phyloP scores from a whole-genome alignment of 139 green algal genomes.

The Picochlorum costavermella region DNA sequence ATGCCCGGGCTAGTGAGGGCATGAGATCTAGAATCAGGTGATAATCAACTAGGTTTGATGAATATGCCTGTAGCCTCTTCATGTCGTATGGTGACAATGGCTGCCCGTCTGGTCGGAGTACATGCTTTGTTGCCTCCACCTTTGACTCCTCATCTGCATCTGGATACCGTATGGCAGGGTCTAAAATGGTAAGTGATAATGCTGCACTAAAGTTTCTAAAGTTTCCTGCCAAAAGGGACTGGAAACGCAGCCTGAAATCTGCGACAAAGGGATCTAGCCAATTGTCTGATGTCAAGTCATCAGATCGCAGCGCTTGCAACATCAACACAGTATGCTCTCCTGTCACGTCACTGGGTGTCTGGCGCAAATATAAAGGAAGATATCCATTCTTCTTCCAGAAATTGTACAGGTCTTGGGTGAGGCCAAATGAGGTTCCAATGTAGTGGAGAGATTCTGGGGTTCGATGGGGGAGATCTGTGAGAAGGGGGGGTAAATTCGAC shows the following conservation, averaged over 20 bases:
- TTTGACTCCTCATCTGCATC: conserved; percentile 45
- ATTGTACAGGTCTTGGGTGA: conserved; percentile 84
- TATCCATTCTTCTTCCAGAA: conserved; percentile 82
- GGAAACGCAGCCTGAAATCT: conserved; percentile 66
- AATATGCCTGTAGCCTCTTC: conserved; percentile 84
- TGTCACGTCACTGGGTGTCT: conserved; percentile 76
- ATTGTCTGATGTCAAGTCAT: conserved; percentile 46
- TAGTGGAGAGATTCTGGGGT: conserved; percentile 86
- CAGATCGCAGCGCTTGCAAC: conserved; percentile 60
- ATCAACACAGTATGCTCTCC: conserved; percentile 91
- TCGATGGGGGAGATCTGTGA: conserved; percentile 69
- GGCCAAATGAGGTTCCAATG: conserved; percentile 83
- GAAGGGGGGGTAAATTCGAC: conserved; percentile 74
- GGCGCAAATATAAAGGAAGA: conserved; percentile 84
- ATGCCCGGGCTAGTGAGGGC: conserved; percentile 64
- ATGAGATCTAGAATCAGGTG: conserved; percentile 86
- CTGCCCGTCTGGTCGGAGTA: conserved; percentile 37
- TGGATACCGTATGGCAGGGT: conserved; percentile 71
- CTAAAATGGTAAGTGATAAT: conserved; percentile 73
- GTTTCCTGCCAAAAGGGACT: conserved; percentile 30
- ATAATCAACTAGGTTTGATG: conserved; percentile 89
- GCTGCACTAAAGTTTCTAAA: conserved; percentile 57
- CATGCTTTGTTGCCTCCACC: neutral
- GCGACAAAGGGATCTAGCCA: conserved; percentile 72
- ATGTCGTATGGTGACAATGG: conserved; percentile 76